Percentiles rank a stretch among this genome's conserved stretches.
Evolutionary conservation across 805 yeast species (phyloP).

Genomic region (Yamadazyma paraphyllophila): DNA sequence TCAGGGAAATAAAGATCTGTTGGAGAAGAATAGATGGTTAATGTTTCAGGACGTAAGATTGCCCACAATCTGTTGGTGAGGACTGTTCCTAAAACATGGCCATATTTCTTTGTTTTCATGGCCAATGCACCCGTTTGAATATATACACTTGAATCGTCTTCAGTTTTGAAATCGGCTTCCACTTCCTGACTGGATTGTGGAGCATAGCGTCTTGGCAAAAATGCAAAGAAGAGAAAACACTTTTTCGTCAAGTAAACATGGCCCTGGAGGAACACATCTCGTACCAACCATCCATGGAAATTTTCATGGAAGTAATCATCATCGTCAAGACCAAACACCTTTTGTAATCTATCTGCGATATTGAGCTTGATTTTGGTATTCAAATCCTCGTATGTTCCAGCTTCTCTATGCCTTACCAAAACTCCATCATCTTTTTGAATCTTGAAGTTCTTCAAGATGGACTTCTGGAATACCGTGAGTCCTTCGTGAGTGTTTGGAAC

Average conservation of each 20-base stretch:
- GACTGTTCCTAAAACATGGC: constrained; percentile 34
- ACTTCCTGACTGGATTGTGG: constrained; percentile 4
- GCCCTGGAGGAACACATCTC: constrained; percentile 84
- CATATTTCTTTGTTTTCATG: constrained; percentile 36
- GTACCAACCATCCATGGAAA: constrained; percentile 74
- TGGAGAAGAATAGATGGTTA: constrained; percentile 66
- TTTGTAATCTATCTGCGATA: constrained; percentile 35
- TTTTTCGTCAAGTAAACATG: constrained; percentile 69
- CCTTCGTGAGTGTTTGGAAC: neutral
- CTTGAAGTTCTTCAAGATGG: constrained; percentile 27
- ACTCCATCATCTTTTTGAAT: constrained; percentile 8
- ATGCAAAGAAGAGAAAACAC: constrained; percentile 72
- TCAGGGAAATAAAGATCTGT: constrained; percentile 84
- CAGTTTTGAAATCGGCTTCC: constrained; percentile 5
- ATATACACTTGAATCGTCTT: constrained; percentile 24
- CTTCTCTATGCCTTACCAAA: constrained; percentile 7
- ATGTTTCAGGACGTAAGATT: constrained; percentile 62
- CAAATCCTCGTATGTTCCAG: constrained; percentile 9
- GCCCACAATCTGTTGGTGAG: constrained; percentile 71
- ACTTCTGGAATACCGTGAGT: constrained; percentile 13
- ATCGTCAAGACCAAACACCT: constrained; percentile 44
- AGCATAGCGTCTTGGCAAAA: constrained; percentile 48
- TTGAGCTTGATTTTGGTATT: constrained; percentile 20
- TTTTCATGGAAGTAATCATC: constrained; percentile 59
- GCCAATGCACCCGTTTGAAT: constrained; percentile 40